Evolutionary conservation across 2,329 filamentous ascomycete genomes (phyloP).

Genomic region (Neofusicoccum umdonicola): DNA sequence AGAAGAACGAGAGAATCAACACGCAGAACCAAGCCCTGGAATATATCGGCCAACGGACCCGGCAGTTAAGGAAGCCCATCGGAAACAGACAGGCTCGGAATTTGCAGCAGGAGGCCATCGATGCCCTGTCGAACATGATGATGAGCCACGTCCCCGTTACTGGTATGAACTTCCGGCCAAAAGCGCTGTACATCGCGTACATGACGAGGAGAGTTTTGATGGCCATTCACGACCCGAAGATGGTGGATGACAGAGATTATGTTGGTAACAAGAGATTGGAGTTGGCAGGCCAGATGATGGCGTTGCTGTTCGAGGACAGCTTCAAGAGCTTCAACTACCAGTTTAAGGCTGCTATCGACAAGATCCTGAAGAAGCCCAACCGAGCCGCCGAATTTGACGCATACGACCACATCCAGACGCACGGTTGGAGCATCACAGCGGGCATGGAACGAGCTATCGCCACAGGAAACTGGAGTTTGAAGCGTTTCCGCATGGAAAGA

Average conservation of each 20-base stretch:
- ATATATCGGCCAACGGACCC: conserved; percentile 81
- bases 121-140: conserved; percentile 87
- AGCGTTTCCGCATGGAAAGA: conserved; percentile 98
- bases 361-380: conserved; percentile 90
- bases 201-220: conserved; percentile 97
- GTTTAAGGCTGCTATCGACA: conserved; percentile 91
- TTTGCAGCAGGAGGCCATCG: conserved; percentile 85
- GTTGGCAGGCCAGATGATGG: conserved; percentile 88
- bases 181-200: conserved; percentile 91
- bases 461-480: conserved; percentile 96
- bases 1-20: conserved; percentile 61
- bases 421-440: conserved; percentile 82
- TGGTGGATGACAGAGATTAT: conserved; percentile 96
- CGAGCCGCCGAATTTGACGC: conserved; percentile 86
- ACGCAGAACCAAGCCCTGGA: conserved; percentile 96
- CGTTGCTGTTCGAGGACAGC: conserved; percentile 91
- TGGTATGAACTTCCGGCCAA: conserved; percentile 92
- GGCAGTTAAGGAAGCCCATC: conserved; percentile 72
- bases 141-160: conserved; percentile 92
- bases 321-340: conserved; percentile 94
- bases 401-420: conserved; percentile 76
- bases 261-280: conserved; percentile 97
- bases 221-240: conserved; percentile 81
- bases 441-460: conserved; percentile 96
- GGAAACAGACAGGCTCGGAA: conserved; percentile 62